Base-by-base conservation (phyloP, 208 protist genomes). In the Trypanosoma mega region DNA sequence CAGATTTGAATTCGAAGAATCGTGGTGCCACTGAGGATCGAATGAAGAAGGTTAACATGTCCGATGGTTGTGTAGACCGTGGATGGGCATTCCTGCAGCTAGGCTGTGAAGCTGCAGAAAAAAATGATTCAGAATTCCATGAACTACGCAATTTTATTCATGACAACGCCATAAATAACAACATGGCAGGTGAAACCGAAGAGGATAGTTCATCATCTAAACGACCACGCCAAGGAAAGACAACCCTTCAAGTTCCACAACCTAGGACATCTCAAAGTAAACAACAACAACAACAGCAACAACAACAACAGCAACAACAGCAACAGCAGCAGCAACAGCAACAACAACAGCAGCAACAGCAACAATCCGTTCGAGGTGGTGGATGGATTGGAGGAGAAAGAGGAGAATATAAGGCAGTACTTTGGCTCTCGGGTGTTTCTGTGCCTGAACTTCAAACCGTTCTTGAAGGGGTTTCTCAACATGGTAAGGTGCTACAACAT, bases 191-290 rank as follows among this genome's bases (percentile, higher is more conserved):
- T 23, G 69, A 68, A 12, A 51, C 34, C 11, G 55, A 67, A n/a
- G 62, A 68, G 16, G 61, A 56, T 5, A 60, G 51, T 3, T 31
- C 68, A 29, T 24, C 48, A 21, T 49, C 61, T 37, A 60, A 56
- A 31, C 45, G 49, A 47, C 26, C 24, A 12, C 47, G 56, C 41
- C 30, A 34, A 23, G 34, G 29, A 20, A 66, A 68, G 24, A 31
- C 37, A 0, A 51, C 56, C 12, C 63, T 87, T 41, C 76, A 85
- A 45, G 72, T 87, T 31, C 80, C 84, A 11, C 84, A 85, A 66
- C 84, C 80, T 49, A 78, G 80, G 16, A 87, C 84, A 2, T 76
- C 75, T 64, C 60, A 70, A 29, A 68, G 63, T 62, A 72, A 76
- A 48, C 61, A 63, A 33, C 66, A 68, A 48, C 54, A 44, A 46